Percentiles rank a stretch among this genome's conserved stretches.
Conservation (phyloP, 108 stramenopile genomes). For the Stephanodiscus triporus region DNA sequence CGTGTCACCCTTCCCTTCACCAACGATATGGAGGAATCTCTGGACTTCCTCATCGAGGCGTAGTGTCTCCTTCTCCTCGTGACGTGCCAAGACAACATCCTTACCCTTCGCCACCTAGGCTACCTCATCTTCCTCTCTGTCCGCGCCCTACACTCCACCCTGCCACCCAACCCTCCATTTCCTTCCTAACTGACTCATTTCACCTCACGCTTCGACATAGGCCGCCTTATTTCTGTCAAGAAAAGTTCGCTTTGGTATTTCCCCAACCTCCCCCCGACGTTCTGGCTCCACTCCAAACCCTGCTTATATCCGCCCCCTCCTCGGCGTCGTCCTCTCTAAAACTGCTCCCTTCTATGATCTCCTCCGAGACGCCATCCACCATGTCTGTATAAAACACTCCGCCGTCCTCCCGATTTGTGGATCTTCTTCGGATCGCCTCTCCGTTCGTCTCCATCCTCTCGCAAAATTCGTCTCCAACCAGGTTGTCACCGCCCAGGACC, state of each 20-base stretch:
- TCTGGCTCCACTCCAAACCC: too few species aligned
- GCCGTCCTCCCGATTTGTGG: too few species aligned
- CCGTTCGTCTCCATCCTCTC: too few species aligned
- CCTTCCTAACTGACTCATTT: background rate
- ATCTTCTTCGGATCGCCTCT: too few species aligned
- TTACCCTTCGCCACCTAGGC: background rate
- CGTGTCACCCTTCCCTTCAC: background rate
- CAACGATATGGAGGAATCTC: background rate
- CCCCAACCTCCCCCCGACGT: too few species aligned
- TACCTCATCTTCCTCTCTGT: background rate
- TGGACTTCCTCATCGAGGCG: background rate
- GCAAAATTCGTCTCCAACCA: too few species aligned
- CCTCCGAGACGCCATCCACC: too few species aligned
- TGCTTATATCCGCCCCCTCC: too few species aligned
- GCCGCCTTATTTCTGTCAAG: background rate
- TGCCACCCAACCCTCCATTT: background rate
- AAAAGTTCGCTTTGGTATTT: background rate
- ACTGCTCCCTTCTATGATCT: too few species aligned
- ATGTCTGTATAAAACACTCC: too few species aligned
- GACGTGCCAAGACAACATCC: background rate
- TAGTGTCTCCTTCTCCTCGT: background rate
- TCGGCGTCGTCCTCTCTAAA: too few species aligned
- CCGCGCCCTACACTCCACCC: background rate
- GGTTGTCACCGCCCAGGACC: too few species aligned
- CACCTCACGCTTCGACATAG: background rate